Conservation (phyloP, 805 yeast genomes). For the Nakazawaea wickerhamii region DNA sequence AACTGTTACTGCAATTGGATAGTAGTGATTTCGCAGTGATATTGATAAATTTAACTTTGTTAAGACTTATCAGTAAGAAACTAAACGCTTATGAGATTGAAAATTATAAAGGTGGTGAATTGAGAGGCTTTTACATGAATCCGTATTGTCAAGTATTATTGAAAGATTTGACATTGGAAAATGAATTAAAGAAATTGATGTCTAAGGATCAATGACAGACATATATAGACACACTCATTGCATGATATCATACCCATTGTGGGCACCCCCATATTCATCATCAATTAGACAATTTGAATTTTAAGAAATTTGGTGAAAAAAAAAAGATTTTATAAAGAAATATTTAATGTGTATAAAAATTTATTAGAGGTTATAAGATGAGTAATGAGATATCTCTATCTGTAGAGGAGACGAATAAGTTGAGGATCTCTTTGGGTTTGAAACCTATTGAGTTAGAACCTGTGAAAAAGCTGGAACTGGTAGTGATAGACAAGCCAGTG, state of each 20-base stretch:
- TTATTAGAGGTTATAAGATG: slow-evolving; percentile 14
- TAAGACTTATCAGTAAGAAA: slow-evolving; percentile 17
- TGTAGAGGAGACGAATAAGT: slow-evolving; percentile 51
- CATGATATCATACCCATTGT: background rate
- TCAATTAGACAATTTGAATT: background rate
- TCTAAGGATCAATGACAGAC: background rate
- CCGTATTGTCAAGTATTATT: slow-evolving; percentile 30
- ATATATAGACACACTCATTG: background rate
- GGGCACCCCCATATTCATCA: no score
- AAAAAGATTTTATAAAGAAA: slow-evolving; percentile 1
- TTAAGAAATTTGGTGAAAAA: background rate
- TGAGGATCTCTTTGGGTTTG: slow-evolving; percentile 47
- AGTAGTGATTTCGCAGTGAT: slow-evolving; percentile 40
- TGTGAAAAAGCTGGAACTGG: no score
- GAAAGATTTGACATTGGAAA: slow-evolving; percentile 29
- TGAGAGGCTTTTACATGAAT: slow-evolving; percentile 32
- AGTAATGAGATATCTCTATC: slow-evolving; percentile 23
- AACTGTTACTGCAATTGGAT: slow-evolving; percentile 41
- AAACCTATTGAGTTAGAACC: slow-evolving; percentile 36
- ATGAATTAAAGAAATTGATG: slow-evolving; percentile 9
- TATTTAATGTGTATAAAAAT: slow-evolving; percentile 8
- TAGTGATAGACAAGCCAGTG: no score
- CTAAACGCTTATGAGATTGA: slow-evolving; percentile 26
- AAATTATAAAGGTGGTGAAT: slow-evolving; percentile 35
- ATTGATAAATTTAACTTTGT: slow-evolving; percentile 34